Evolutionary conservation across 2,329 filamentous ascomycete genomes (phyloP).

Genomic region (Neofusicoccum laricinum): DNA sequence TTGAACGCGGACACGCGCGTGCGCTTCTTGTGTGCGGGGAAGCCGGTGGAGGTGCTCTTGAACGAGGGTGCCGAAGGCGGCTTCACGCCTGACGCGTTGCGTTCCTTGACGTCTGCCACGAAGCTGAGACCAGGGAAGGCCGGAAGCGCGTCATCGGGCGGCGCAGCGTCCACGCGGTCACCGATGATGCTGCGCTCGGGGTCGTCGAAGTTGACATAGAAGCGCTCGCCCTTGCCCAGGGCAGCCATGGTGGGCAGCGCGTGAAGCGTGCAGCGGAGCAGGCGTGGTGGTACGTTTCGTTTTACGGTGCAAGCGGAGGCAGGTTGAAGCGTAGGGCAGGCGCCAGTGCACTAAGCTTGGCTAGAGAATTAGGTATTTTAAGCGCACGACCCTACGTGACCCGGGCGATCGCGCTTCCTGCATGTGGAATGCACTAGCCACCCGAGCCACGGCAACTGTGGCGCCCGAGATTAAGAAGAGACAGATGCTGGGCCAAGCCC

Average conservation of each 20-base stretch:
- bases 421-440: not conserved
- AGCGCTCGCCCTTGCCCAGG: constrained; percentile 56
- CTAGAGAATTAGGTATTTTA: no score
- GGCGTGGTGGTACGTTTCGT: not conserved
- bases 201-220: constrained; percentile 57
- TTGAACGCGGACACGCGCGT: constrained; percentile 75
- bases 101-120: constrained; percentile 77
- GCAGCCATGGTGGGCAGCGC: constrained; percentile 35
- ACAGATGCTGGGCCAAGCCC: not conserved
- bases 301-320: not conserved
- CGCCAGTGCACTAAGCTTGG: not conserved
- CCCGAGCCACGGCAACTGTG: not conserved
- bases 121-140: constrained; percentile 42
- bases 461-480: not conserved
- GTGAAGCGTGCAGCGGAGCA: not conserved
- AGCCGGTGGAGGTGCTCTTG: constrained; percentile 60
- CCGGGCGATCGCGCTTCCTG: not conserved
- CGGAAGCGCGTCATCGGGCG: constrained; percentile 22
- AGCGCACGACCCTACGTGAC: no score
- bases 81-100: constrained; percentile 57
- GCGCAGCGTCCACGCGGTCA: constrained; percentile 41
- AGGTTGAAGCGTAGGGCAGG: not conserved
- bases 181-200: constrained; percentile 36
- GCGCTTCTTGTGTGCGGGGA: constrained; percentile 84
- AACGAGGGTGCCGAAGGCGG: constrained; percentile 62